phyloP scores from a whole-genome alignment of 441 rosid genomes.

The Eutrema salsugineum region DNA sequence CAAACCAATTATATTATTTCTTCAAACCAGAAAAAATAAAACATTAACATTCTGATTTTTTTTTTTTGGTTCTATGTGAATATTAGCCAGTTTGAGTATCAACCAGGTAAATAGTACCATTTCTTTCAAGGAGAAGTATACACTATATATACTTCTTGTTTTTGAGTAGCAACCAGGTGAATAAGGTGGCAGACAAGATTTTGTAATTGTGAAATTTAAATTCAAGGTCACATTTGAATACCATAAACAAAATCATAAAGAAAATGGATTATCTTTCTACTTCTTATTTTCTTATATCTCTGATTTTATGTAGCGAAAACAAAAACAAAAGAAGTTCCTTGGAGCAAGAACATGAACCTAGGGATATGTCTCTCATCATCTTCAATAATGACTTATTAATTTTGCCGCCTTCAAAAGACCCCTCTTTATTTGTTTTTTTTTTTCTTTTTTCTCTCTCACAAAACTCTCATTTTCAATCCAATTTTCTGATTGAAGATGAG shows the following conservation, averaged over 20 bases:
- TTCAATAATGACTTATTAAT: constrained; percentile 9
- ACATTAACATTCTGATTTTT: not conserved
- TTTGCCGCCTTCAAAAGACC: constrained; percentile 18
- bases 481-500: constrained; percentile 9
- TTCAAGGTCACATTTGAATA: not conserved
- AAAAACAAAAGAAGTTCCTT: not conserved
- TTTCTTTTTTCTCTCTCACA: not conserved
- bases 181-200: not conserved
- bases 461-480: constrained; percentile 28
- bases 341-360: constrained; percentile 17
- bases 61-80: too few relatives aligned
- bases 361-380: constrained; percentile 21
- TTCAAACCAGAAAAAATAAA: not conserved
- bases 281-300: not conserved
- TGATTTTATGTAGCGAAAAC: not conserved
- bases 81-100: too few relatives aligned
- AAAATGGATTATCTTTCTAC: not conserved
- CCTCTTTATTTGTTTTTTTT: not conserved
- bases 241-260: not conserved
- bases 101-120: too few relatives aligned
- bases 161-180: too few relatives aligned
- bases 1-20: not conserved
- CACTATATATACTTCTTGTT: not conserved
- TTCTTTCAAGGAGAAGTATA: too few relatives aligned
- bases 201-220: not conserved